phyloP scores from a whole-genome alignment of 805 yeast species.

The Myxozyma geophila region DNA sequence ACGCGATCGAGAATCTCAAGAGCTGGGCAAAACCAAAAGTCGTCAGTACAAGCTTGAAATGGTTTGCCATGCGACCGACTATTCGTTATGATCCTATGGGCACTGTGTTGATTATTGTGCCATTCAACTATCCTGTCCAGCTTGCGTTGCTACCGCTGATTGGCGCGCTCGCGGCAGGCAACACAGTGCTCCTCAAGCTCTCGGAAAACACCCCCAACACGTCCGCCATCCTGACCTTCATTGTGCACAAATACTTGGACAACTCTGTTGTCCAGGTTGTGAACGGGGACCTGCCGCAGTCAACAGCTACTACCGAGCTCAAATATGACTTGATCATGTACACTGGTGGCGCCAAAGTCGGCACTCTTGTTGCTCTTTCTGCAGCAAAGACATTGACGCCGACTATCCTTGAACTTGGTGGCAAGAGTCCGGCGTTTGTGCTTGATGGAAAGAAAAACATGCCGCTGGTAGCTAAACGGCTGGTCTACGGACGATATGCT shows the following conservation, averaged over 20 bases:
- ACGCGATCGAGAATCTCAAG: slow-evolving; percentile 62
- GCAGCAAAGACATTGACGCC: slow-evolving; percentile 91
- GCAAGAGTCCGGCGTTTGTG: slow-evolving; percentile 84
- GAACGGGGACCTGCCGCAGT: slow-evolving; percentile 71
- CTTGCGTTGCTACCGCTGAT: slow-evolving; percentile 68
- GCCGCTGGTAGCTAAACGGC: slow-evolving; percentile 57
- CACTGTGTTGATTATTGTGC: slow-evolving; percentile 70
- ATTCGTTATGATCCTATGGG: slow-evolving; percentile 55
- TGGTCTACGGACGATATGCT: slow-evolving; percentile 75
- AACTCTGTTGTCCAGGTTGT: slow-evolving; percentile 64
- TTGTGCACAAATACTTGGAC: slow-evolving; percentile 60
- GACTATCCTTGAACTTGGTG: slow-evolving; percentile 83
- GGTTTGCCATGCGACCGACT: slow-evolving; percentile 36
- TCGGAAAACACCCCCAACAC: slow-evolving; percentile 72
- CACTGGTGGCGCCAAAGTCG: slow-evolving; percentile 82
- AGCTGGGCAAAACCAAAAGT: slow-evolving; percentile 60
- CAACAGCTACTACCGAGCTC: slow-evolving; percentile 61
- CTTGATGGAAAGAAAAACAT: slow-evolving; percentile 53
- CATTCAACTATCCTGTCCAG: slow-evolving; percentile 79
- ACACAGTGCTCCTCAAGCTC: slow-evolving; percentile 75
- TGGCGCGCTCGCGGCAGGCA: slow-evolving; percentile 87
- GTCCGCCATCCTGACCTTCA: slow-evolving; percentile 57
- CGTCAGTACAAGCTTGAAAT: slow-evolving; percentile 22
- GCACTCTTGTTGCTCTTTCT: slow-evolving; percentile 71
- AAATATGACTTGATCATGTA: slow-evolving; percentile 82